Evolutionary conservation across 2,329 filamentous ascomycete genomes (phyloP).

Genomic region (Aspergillus phoenicis): DNA sequence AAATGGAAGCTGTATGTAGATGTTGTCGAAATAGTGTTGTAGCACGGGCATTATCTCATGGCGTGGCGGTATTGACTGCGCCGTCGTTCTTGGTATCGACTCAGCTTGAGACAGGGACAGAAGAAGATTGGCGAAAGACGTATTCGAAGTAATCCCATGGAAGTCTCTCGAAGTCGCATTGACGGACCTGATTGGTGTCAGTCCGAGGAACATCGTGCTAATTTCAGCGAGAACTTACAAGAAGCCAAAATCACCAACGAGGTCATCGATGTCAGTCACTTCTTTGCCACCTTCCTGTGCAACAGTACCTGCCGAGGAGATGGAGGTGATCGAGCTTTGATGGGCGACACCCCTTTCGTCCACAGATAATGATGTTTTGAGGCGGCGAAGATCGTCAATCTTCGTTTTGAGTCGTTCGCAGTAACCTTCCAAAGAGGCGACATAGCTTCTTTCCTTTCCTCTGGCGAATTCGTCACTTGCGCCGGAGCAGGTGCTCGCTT

Average conservation of each 20-base stretch:
- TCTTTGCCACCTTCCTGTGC: constrained; percentile 60
- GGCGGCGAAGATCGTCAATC: constrained; percentile 54
- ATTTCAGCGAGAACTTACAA: constrained; percentile 58
- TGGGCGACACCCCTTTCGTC: constrained; percentile 32
- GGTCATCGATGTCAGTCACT: constrained; percentile 82
- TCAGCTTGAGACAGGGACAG: constrained; percentile 80
- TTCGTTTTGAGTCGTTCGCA: constrained; percentile 85
- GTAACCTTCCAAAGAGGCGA: constrained; percentile 88
- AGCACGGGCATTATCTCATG: constrained; percentile 69
- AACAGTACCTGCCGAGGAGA: constrained; percentile 29
- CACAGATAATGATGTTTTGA: constrained; percentile 31
- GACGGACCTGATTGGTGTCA: constrained; percentile 65
- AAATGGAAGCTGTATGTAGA: constrained; percentile 78
- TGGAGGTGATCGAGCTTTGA: constrained; percentile 42
- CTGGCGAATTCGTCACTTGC: constrained; percentile 94
- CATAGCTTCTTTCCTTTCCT: constrained; percentile 95
- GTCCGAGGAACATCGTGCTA: constrained; percentile 14
- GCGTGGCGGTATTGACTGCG: constrained; percentile 69
- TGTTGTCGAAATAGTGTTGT: constrained; percentile 80
- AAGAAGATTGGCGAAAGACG: constrained; percentile 89
- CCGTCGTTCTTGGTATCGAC: constrained; percentile 63
- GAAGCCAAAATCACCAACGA: constrained; percentile 92
- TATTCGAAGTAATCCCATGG: constrained; percentile 81
- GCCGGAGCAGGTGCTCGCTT: constrained; percentile 83
- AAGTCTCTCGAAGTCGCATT: constrained; percentile 95